These are phyloP conservation scores for Chaetomium sp. DNA, from an alignment of 2,329 filamentous ascomycete genomes.

Conservation along the genomic window DNA sequence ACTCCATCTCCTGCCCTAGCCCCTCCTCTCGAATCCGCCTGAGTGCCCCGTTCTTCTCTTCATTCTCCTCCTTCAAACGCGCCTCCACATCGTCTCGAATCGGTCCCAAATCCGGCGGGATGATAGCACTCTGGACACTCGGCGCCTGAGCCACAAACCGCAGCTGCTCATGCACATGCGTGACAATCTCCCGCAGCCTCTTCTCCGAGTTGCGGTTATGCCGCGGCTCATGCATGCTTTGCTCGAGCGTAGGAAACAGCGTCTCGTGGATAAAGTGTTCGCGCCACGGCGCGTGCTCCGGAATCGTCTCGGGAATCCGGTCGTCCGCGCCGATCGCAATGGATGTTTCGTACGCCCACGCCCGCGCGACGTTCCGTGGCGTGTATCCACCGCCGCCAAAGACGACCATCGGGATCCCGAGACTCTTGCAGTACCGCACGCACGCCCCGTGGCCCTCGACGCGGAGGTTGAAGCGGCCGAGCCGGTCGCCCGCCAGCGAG, in stretches of 20 bases:
- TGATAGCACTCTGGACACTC: constrained; percentile 75
- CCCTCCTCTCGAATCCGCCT: constrained; percentile 52
- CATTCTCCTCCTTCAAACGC: constrained; percentile 56
- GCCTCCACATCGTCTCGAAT: constrained; percentile 65
- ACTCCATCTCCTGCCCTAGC: constrained; percentile 51
- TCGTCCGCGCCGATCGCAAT: constrained; percentile 73
- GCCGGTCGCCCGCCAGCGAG: constrained; percentile 83
- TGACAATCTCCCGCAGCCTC: constrained; percentile 67
- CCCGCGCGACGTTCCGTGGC: constrained; percentile 88
- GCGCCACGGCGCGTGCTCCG: constrained; percentile 74
- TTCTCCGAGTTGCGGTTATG: constrained; percentile 76
- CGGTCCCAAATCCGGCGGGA: constrained; percentile 68
- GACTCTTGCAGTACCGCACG: constrained; percentile 78
- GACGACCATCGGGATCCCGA: constrained; percentile 75
- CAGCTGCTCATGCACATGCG: constrained; percentile 76
- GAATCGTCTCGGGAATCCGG: constrained; percentile 65
- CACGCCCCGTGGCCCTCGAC: constrained; percentile 91
- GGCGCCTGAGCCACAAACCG: constrained; percentile 79
- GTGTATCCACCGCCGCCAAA: constrained; percentile 96
- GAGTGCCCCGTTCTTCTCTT: constrained; percentile 50
- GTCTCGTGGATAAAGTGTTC: constrained; percentile 84
- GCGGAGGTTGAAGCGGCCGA: constrained; percentile 94
- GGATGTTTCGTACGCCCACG: constrained; percentile 94
- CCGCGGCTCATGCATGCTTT: constrained; percentile 58
- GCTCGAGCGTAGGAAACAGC: constrained; percentile 79